Conservation (phyloP, 148 eudicot species). For the Chenopodium formosanum region DNA sequence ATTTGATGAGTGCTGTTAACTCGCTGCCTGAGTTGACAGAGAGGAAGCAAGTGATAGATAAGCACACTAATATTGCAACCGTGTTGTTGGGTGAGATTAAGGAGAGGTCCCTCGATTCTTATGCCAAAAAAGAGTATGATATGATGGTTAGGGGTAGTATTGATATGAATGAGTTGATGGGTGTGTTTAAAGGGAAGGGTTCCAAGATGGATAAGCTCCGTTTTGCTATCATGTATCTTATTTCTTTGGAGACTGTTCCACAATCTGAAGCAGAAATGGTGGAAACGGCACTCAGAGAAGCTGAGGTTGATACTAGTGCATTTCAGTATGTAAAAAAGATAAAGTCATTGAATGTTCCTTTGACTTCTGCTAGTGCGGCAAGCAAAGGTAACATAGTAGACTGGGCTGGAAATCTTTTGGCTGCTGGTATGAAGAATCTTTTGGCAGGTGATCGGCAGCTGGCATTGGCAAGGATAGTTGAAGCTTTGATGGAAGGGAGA, state of each 20-base stretch:
- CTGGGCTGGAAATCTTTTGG: conserved; percentile 95
- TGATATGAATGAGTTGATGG: conserved; percentile 70
- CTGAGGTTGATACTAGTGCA: conserved; percentile 90
- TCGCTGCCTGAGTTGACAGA: conserved; percentile 92
- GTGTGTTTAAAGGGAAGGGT: conserved; percentile 88
- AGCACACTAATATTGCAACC: conserved; percentile 89
- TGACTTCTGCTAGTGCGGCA: conserved; percentile 78
- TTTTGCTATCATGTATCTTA: conserved; percentile 89
- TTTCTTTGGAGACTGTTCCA: conserved; percentile 72
- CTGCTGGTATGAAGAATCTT: conserved; percentile 93
- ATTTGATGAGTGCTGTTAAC: conserved; percentile 93
- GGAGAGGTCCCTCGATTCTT: conserved; percentile 86
- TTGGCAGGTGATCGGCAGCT: conserved; percentile 77
- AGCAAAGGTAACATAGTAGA: conserved; percentile 83
- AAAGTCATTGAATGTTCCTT: conserved; percentile 77
- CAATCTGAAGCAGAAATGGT: conserved; percentile 80
- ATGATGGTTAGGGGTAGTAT: conserved; percentile 92
- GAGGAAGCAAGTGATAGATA: conserved; percentile 86
- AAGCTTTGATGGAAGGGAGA: conserved; percentile 92
- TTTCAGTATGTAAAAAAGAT: conserved; percentile 94
- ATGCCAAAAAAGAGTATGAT: conserved; percentile 80
- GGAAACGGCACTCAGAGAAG: conserved; percentile 74
- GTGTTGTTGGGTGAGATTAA: conserved; percentile 87
- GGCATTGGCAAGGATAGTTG: conserved; percentile 89
- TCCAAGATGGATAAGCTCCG: conserved; percentile 76